Percentiles rank a stretch among this genome's conserved stretches.
These are phyloP conservation scores for Diphasiastrum complanatum DNA, from an alignment of 83 land plant species.

Conservation along the genomic window DNA sequence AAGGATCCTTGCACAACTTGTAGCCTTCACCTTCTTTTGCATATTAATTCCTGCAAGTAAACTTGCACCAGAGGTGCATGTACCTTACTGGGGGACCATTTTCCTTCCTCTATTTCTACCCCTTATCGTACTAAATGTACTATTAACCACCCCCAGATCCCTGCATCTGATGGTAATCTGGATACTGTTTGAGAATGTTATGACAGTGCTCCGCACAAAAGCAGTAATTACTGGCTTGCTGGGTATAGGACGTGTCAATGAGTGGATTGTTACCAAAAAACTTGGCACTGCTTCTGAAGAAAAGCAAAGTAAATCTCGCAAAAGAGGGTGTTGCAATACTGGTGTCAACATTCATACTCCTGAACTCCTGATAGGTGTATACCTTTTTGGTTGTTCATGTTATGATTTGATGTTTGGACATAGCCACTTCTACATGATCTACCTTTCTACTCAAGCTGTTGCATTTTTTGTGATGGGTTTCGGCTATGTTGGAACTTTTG, in stretches of 20 bases:
- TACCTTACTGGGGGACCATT: slow-evolving; percentile 39
- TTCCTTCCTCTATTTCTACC: slow-evolving; percentile 32
- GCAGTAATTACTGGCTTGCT: slow-evolving; percentile 8
- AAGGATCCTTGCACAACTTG: slow-evolving; percentile 32
- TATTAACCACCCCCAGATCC: neutral
- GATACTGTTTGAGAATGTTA: slow-evolving; percentile 15
- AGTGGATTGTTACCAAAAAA: slow-evolving; percentile 16
- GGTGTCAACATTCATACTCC: no score
- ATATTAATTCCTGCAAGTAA: slow-evolving; percentile 31
- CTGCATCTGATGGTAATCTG: slow-evolving; percentile 3
- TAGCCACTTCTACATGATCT: slow-evolving; percentile 7
- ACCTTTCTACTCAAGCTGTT: slow-evolving; percentile 1
- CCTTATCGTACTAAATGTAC: slow-evolving; percentile 29
- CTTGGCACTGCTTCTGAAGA: slow-evolving; percentile 11
- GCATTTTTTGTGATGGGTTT: slow-evolving; percentile 13
- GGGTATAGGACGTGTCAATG: slow-evolving; percentile 9
- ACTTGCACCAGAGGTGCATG: slow-evolving; percentile 32
- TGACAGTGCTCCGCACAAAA: slow-evolving; percentile 10
- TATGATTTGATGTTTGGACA: slow-evolving; percentile 8
- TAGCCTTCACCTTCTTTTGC: slow-evolving; percentile 39
- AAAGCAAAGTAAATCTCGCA: neutral
- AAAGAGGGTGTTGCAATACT: no score
- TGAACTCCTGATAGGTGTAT: slow-evolving; percentile 7
- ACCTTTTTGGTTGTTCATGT: slow-evolving; percentile 7
- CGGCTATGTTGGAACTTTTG: slow-evolving; percentile 6